Percentiles rank a stretch among this genome's conserved stretches.
phyloP scores from a whole-genome alignment of 805 yeast species.

The Torulaspora indica region DNA sequence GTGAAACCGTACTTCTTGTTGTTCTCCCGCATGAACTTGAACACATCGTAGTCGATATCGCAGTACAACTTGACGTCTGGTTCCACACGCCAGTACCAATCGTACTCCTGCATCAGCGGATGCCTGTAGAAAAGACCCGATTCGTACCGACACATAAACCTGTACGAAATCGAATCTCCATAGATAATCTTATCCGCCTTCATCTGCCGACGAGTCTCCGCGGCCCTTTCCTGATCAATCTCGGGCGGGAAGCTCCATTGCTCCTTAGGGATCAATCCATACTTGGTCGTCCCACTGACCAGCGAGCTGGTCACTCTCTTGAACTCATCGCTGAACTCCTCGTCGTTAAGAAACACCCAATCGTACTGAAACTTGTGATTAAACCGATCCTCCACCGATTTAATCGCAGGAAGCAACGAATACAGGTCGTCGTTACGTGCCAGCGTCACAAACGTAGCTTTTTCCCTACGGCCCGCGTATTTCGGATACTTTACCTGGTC shows the following conservation, averaged over 20 bases:
- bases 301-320: constrained; percentile 59
- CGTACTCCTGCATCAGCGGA: constrained; percentile 66
- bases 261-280: constrained; percentile 74
- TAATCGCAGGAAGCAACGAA: constrained; percentile 57
- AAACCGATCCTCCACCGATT: constrained; percentile 85
- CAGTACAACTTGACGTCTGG: constrained; percentile 78
- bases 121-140: constrained; percentile 87
- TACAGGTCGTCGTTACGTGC: constrained; percentile 73
- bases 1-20: constrained; percentile 72
- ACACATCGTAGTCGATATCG: constrained; percentile 75
- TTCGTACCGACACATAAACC: constrained; percentile 92
- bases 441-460: constrained; percentile 76
- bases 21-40: constrained; percentile 77
- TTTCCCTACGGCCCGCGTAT: constrained; percentile 41
- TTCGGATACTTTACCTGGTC: constrained; percentile 15
- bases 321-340: constrained; percentile 77
- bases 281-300: constrained; percentile 71
- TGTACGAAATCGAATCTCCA: constrained; percentile 62
- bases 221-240: constrained; percentile 69
- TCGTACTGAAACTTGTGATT: constrained; percentile 77
- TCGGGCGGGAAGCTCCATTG: constrained; percentile 86
- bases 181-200: constrained; percentile 49
- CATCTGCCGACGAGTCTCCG: constrained; percentile 51
- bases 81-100: constrained; percentile 94
- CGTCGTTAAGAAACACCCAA: constrained; percentile 93